Evolutionary conservation across 2,329 filamentous ascomycete genomes (phyloP).

Genomic region (Hymenoscyphus occultus): DNA sequence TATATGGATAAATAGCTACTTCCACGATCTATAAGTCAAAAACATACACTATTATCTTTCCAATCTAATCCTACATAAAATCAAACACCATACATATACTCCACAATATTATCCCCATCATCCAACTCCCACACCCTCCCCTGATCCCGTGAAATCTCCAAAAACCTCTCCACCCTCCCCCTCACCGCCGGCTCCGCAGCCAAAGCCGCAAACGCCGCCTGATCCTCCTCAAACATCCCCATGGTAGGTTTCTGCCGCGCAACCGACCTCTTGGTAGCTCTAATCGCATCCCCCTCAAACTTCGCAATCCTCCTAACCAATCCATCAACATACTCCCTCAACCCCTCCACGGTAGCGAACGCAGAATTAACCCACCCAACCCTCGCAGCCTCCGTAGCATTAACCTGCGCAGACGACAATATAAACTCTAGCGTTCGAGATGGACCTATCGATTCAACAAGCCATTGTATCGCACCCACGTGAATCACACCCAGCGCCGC

Average conservation of each 20-base stretch:
- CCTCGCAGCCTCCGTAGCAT: background rate
- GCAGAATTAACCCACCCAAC: constrained; percentile 3
- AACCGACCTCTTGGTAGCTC: background rate
- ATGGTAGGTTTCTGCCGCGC: background rate
- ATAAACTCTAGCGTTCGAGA: constrained; percentile 7
- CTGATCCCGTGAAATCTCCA: constrained; percentile 1
- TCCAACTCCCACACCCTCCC: constrained; percentile 3
- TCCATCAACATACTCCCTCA: background rate
- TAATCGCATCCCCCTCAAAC: background rate
- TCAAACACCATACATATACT: background rate
- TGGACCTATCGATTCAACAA: constrained; percentile 4
- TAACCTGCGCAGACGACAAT: constrained; percentile 1
- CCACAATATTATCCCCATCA: constrained; percentile 7
- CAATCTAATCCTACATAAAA: background rate
- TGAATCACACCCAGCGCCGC: constrained; percentile 10
- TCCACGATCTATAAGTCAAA: no score
- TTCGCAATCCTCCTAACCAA: constrained; percentile 7
- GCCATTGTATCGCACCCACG: constrained; percentile 10
- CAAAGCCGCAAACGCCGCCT: background rate
- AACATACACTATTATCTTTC: no score
- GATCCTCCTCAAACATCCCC: constrained; percentile 6
- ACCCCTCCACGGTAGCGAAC: background rate
- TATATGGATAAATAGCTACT: no score
- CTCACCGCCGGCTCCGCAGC: background rate
- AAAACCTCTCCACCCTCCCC: background rate